These are phyloP conservation scores for Lachancea waltii DNA, from an alignment of 805 yeast species.

Conservation along the genomic window DNA sequence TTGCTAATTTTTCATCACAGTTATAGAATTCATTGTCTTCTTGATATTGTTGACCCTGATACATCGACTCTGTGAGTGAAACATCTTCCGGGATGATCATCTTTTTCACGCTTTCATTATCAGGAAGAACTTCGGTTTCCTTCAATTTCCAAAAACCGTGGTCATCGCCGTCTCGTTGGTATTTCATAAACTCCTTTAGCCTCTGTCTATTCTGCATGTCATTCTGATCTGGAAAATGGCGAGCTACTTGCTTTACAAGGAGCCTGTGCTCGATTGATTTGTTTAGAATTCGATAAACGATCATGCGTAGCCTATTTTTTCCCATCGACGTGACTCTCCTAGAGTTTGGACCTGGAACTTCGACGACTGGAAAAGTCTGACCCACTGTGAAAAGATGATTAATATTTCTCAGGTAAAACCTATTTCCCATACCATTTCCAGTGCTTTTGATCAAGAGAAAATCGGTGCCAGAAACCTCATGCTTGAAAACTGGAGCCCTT, in stretches of 20 bases:
- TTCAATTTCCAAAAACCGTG: constrained; percentile 94
- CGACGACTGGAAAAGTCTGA: constrained; percentile 86
- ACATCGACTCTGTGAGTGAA: constrained; percentile 83
- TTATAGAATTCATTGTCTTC: constrained; percentile 68
- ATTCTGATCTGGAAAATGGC: constrained; percentile 93
- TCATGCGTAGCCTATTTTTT: constrained; percentile 86
- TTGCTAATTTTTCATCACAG: constrained; percentile 43
- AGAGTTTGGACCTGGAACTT: constrained; percentile 96
- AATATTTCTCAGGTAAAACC: constrained; percentile 61
- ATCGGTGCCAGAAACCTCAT: constrained; percentile 72
- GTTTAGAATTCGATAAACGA: constrained; percentile 82
- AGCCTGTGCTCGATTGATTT: constrained; percentile 66
- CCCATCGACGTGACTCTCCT: constrained; percentile 91
- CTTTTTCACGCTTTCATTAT: constrained; percentile 67
- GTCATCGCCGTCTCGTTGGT: constrained; percentile 87
- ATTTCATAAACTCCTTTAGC: constrained; percentile 95
- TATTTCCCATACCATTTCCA: constrained; percentile 69
- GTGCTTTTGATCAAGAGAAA: constrained; percentile 74
- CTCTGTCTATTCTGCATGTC: constrained; percentile 97
- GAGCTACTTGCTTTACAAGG: constrained; percentile 78
- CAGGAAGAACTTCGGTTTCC: constrained; percentile 57
- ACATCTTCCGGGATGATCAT: constrained; percentile 92
- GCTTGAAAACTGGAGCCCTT: constrained; percentile 89
- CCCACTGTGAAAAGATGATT: constrained; percentile 82
- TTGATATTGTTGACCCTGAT: constrained; percentile 79